Conservation (phyloP, 2,329 filamentous ascomycete genomes). For the Aspergillus sp. region DNA sequence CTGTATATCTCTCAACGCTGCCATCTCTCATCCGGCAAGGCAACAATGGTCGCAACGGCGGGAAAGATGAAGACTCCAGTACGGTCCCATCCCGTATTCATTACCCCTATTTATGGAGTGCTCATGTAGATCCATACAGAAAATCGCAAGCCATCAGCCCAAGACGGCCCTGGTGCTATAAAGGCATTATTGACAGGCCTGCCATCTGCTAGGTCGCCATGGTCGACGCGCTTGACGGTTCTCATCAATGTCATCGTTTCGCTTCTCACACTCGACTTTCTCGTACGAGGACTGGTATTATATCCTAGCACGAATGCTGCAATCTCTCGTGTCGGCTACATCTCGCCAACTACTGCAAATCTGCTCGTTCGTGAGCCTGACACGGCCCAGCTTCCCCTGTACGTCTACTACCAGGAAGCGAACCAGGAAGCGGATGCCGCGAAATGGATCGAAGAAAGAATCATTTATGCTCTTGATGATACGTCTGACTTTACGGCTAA, state of each 20-base stretch:
- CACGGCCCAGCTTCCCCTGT: conserved; percentile 67
- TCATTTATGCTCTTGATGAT: conserved; percentile 62
- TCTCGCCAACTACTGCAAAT: conserved; percentile 74
- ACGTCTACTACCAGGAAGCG: conserved; percentile 54
- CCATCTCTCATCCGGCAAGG: conserved; percentile 14
- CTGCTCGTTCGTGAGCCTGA: conserved; percentile 84
- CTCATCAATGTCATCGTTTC: conserved; percentile 68
- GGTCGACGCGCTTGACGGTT: conserved; percentile 64
- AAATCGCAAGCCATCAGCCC: too few relatives aligned
- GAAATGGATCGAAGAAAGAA: conserved; percentile 63
- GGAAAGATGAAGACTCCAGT: conserved; percentile 2
- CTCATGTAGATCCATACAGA: too few relatives aligned
- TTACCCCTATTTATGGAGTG: too few relatives aligned
- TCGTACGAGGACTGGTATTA: conserved; percentile 67
- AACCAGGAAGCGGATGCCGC: conserved; percentile 19
- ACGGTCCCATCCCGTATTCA: not conserved
- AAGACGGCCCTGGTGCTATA: conserved; percentile 31
- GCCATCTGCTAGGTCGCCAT: conserved; percentile 65
- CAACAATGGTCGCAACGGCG: conserved; percentile 3
- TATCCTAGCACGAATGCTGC: conserved; percentile 71
- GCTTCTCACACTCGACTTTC: conserved; percentile 67
- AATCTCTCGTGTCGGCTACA: conserved; percentile 81
- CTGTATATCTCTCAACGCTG: conserved; percentile 42
- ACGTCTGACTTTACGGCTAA: conserved; percentile 78
- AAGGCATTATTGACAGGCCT: conserved; percentile 69